phyloP scores from a whole-genome alignment of 2,329 filamentous ascomycete genomes.

The Aspergillus sclerotialis region DNA sequence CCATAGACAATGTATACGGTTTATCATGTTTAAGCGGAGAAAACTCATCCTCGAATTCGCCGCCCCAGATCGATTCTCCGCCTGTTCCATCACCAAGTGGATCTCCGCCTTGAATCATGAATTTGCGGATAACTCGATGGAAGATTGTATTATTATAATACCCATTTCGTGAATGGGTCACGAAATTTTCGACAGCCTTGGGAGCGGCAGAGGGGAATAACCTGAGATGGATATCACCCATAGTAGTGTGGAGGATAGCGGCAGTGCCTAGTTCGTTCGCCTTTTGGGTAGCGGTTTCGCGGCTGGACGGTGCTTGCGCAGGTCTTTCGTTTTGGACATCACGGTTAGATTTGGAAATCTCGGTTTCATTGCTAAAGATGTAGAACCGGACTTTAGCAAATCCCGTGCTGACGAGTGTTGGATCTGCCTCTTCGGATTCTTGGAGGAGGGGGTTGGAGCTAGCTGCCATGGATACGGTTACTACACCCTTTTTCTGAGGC shows the following conservation, averaged over 20 bases:
- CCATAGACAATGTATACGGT: slow-evolving; percentile 95
- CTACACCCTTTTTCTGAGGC: slow-evolving; percentile 85
- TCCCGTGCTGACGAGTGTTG: slow-evolving; percentile 77
- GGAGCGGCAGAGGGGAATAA: slow-evolving; percentile 90
- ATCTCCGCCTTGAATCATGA: slow-evolving; percentile 90
- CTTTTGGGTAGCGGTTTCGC: slow-evolving; percentile 48
- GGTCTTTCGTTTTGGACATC: slow-evolving; percentile 96
- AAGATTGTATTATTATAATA: slow-evolving; percentile 99
- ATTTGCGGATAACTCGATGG: slow-evolving; percentile 93
- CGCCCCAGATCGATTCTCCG: slow-evolving; percentile 89
- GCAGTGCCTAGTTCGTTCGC: slow-evolving; percentile 66
- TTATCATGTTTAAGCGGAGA: slow-evolving; percentile 87
- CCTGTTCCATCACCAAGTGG: slow-evolving; percentile 83
- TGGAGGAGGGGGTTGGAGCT: slow-evolving; percentile 87
- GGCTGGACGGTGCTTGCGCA: slow-evolving; percentile 49
- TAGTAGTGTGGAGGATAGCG: slow-evolving; percentile 83
- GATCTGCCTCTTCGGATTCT: slow-evolving; percentile 84
- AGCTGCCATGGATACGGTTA: slow-evolving; percentile 95
- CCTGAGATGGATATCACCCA: slow-evolving; percentile 88
- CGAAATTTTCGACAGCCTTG: slow-evolving; percentile 94
- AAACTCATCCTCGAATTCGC: slow-evolving; percentile 89
- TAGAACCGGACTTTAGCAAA: slow-evolving; percentile 90
- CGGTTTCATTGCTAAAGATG: slow-evolving; percentile 90
- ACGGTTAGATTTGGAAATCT: slow-evolving; percentile 72
- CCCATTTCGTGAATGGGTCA: slow-evolving; percentile 77